Conservation (phyloP, 495 filamentous ascomycete species). For the Tuber microsphaerosporum region DNA sequence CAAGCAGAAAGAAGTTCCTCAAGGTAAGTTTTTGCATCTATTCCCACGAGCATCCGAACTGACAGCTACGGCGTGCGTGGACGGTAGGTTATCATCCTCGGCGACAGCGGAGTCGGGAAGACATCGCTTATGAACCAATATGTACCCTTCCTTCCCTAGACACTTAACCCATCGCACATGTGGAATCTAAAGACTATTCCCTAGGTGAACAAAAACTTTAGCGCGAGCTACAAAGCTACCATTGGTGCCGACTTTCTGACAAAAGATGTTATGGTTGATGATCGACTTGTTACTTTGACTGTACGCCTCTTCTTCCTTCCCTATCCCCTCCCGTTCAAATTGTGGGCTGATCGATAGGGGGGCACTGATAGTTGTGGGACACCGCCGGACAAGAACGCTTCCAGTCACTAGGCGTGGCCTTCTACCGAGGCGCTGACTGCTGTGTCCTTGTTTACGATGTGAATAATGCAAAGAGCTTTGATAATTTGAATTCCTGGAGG, state of each 20-base stretch:
- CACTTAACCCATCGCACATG: constrained; percentile 5
- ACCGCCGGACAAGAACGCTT: constrained; percentile 97
- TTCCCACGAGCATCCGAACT: not conserved
- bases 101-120: constrained; percentile 96
- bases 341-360: not conserved
- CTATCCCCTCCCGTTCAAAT: not conserved
- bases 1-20: constrained; percentile 29
- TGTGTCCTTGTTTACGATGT: constrained; percentile 97
- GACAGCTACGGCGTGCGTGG: not conserved
- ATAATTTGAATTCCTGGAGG: constrained; percentile 93
- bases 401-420: constrained; percentile 92
- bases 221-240: constrained; percentile 96
- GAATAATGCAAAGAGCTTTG: constrained; percentile 98
- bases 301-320: constrained; percentile 49
- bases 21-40: constrained; percentile 15
- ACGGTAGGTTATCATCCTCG: constrained; percentile 85
- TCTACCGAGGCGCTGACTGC: constrained; percentile 96
- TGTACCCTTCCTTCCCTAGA: constrained; percentile 49
- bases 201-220: constrained; percentile 99
- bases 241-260: constrained; percentile 98
- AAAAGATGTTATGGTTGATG: constrained; percentile 93
- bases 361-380: constrained; percentile 72
- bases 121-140: constrained; percentile 99
- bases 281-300: constrained; percentile 96
- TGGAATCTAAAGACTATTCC: constrained; percentile 5